phyloP scores from a whole-genome alignment of 192 early-diverging fungal species.

The Anaeromyces robustus region DNA sequence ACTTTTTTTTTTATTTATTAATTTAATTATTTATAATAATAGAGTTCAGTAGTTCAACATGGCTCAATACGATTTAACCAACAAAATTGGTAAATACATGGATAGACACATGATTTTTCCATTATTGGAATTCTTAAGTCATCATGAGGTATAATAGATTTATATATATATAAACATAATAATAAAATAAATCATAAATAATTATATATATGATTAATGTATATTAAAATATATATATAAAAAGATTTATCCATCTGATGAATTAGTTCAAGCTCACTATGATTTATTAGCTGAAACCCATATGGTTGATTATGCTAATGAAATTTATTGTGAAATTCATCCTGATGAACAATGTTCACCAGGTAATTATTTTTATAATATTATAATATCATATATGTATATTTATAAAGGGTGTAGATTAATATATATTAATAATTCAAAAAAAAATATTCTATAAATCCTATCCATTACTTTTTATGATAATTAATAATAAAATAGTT shows the following conservation, averaged over 20 bases:
- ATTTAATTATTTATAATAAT: no score
- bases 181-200: not conserved
- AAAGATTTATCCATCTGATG: conserved; percentile 59
- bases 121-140: conserved; percentile 71
- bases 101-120: conserved; percentile 89
- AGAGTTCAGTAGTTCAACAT: not conserved
- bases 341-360: conserved; percentile 54
- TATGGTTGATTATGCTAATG: conserved; percentile 87
- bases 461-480: no score
- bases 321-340: conserved; percentile 69
- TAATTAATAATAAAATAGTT: conserved; percentile 5
- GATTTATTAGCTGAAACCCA: conserved; percentile 74
- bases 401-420: no score
- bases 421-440: no score
- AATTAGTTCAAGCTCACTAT: conserved; percentile 73
- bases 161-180: conserved; percentile 1
- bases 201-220: not conserved
- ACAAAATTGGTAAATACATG: conserved; percentile 68
- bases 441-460: no score
- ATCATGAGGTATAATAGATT: conserved; percentile 40
- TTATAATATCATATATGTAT: no score
- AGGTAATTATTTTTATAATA: no score
- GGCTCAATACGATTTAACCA: conserved; percentile 49
- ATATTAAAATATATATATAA: not conserved
- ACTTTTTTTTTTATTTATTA: no score